Percentiles rank a stretch among this genome's conserved stretches.
phyloP scores from a whole-genome alignment of 768 basidiomycete species.

The Tylopilus sp. region DNA sequence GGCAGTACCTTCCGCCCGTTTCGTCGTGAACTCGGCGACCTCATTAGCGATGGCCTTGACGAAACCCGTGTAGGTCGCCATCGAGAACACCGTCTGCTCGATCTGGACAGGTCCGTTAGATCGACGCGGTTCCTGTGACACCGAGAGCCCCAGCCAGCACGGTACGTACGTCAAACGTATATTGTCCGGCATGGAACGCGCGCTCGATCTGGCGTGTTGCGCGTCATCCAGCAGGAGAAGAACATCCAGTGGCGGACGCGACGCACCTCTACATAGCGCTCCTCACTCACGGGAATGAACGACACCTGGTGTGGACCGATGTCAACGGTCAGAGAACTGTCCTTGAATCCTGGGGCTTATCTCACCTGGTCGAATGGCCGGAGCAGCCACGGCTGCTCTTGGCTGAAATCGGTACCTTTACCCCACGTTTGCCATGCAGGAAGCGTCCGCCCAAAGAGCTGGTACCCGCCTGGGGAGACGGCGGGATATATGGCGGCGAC shows the following conservation, averaged over 20 bases:
- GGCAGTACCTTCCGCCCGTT: conserved; percentile 35
- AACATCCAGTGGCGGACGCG: background rate
- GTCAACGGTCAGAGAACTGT: background rate
- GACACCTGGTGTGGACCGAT: conserved; percentile 35
- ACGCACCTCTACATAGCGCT: conserved; percentile 45
- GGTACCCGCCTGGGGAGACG: conserved; percentile 64
- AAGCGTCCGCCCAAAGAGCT: conserved; percentile 59
- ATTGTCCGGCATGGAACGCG: conserved; percentile 50
- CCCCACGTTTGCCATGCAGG: conserved; percentile 68
- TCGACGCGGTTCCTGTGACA: background rate
- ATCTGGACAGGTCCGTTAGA: conserved; percentile 34
- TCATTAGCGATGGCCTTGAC: conserved; percentile 40
- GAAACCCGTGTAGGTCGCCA: conserved; percentile 46
- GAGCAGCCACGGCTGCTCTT: conserved; percentile 56
- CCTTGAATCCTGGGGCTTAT: too few relatives aligned
- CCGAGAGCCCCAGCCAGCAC: too few relatives aligned
- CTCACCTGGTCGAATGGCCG: conserved; percentile 58
- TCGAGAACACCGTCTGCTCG: conserved; percentile 50
- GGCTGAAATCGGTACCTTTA: conserved; percentile 42
- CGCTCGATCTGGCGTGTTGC: conserved; percentile 40
- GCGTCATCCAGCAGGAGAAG: background rate
- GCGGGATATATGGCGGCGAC: conserved; percentile 65
- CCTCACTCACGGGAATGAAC: conserved; percentile 47
- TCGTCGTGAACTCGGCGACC: conserved; percentile 37
- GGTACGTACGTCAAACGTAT: conserved; percentile 52